Percentiles rank a stretch among this genome's conserved stretches.
These are phyloP conservation scores for Capniomyces stellatus DNA, from an alignment of 371 early-diverging fungal species.

Conservation along the genomic window DNA sequence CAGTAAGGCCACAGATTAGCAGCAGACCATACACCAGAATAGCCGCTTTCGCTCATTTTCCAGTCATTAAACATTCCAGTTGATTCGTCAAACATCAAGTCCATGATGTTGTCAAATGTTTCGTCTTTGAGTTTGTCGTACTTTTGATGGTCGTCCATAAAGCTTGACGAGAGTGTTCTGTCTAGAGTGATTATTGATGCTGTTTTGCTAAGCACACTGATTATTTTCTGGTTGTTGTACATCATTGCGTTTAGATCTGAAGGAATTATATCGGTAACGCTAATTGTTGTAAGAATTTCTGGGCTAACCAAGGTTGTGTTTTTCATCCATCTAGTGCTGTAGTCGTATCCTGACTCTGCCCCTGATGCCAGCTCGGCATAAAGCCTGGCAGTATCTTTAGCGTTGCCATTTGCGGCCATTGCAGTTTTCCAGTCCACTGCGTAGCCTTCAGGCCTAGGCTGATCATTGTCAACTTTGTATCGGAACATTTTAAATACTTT, in stretches of 20 bases:
- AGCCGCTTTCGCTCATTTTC: slow-evolving; percentile 15
- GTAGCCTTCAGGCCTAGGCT: slow-evolving; percentile 68
- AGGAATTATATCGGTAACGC: slow-evolving; percentile 48
- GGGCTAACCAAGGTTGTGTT: slow-evolving; percentile 10
- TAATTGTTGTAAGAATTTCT: slow-evolving; percentile 18
- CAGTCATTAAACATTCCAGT: slow-evolving; percentile 31
- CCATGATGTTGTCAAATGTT: neutral
- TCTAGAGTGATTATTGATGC: neutral
- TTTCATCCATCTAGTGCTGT: slow-evolving; percentile 40
- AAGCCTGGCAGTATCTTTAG: slow-evolving; percentile 16
- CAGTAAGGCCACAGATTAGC: slow-evolving; percentile 25
- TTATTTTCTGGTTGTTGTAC: slow-evolving; percentile 41
- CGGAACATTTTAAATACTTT: slow-evolving; percentile 25
- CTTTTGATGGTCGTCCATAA: neutral
- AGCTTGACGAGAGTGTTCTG: neutral
- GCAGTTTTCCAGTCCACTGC: slow-evolving; percentile 42
- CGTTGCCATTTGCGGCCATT: slow-evolving; percentile 10
- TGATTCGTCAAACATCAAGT: neutral
- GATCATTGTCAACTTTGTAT: slow-evolving; percentile 32
- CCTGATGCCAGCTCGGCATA: slow-evolving; percentile 58
- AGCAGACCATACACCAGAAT: slow-evolving; percentile 7
- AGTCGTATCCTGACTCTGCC: slow-evolving; percentile 88
- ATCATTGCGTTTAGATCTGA: slow-evolving; percentile 75
- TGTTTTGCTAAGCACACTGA: slow-evolving; percentile 31
- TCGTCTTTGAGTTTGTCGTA: neutral